Evolutionary conservation across 805 yeast genomes (phyloP).

Genomic region (Ogataea methanolica): DNA sequence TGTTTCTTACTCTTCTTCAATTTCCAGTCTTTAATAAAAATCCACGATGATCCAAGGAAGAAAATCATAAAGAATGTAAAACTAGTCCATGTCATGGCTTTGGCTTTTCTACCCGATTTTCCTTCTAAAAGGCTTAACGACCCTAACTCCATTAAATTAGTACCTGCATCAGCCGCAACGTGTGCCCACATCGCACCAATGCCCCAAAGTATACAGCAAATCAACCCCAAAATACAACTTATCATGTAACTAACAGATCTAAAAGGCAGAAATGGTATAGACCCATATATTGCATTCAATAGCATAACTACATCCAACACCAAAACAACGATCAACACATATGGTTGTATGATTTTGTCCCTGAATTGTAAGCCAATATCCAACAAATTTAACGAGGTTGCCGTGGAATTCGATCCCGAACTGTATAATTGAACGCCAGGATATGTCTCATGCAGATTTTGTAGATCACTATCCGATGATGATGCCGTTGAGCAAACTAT

Average conservation of each 20-base stretch:
- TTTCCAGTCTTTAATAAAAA: conserved; percentile 33
- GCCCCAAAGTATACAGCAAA: conserved; percentile 51
- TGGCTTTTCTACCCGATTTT: conserved; percentile 45
- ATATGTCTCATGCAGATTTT: neutral
- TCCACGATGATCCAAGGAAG: conserved; percentile 32
- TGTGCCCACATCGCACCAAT: conserved; percentile 62
- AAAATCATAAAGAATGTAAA: conserved; percentile 44
- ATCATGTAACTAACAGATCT: conserved; percentile 24
- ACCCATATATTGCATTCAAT: conserved; percentile 37
- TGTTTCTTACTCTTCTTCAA: conserved; percentile 10
- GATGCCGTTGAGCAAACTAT: conserved; percentile 32
- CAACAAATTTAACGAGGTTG: conserved; percentile 39
- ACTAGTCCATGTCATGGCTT: conserved; percentile 57
- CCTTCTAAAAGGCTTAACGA: conserved; percentile 47
- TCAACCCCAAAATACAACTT: conserved; percentile 30
- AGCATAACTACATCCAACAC: conserved; percentile 39
- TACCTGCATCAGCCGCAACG: conserved; percentile 46
- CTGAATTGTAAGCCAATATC: conserved; percentile 42
- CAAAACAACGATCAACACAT: conserved; percentile 44
- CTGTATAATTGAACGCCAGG: conserved; percentile 34
- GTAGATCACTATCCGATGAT: conserved; percentile 3
- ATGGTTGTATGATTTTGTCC: conserved; percentile 48
- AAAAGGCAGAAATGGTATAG: conserved; percentile 47
- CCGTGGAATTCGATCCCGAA: conserved; percentile 27
- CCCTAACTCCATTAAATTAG: conserved; percentile 40